phyloP scores from a whole-genome alignment of 1,139 yeast species.

The Kazachstania sp. region DNA sequence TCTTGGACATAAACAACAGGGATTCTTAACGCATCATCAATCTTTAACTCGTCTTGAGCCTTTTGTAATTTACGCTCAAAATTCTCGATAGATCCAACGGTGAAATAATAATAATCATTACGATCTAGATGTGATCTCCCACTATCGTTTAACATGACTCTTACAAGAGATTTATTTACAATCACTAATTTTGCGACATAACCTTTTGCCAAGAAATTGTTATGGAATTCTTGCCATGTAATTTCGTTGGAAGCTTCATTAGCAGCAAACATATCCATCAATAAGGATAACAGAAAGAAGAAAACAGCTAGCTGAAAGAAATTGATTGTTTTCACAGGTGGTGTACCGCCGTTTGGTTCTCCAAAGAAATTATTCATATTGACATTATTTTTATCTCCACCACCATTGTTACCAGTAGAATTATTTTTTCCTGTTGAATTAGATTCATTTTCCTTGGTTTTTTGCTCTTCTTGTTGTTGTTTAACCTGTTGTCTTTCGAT shows the following conservation, averaged over 20 bases:
- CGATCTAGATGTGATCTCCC: constrained; percentile 39
- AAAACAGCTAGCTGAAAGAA: constrained; percentile 31
- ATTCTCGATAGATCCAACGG: constrained; percentile 64
- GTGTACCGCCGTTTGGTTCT: constrained; percentile 1
- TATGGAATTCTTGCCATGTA: constrained; percentile 59
- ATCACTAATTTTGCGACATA: constrained; percentile 61
- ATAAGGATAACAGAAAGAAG: constrained; percentile 26
- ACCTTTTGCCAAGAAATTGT: constrained; percentile 53
- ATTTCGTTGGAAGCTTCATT: constrained; percentile 32
- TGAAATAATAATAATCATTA: constrained; percentile 47
- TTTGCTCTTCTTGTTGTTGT: constrained; percentile 1
- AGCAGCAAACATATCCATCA: constrained; percentile 26
- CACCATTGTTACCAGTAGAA: neutral
- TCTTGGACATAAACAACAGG: constrained; percentile 60
- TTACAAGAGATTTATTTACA: constrained; percentile 54
- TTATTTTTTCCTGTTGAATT: neutral
- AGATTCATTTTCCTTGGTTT: neutral
- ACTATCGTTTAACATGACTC: constrained; percentile 56
- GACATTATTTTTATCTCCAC: neutral
- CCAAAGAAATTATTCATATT: constrained; percentile 2
- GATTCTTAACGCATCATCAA: constrained; percentile 51
- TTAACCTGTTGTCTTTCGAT: constrained; percentile 14
- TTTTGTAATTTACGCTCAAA: constrained; percentile 61
- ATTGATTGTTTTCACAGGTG: constrained; percentile 22
- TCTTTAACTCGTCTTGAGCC: constrained; percentile 53